Evolutionary conservation across 176 grass and related monocot species (phyloP).

Genomic region (Aegilops longissima): DNA sequence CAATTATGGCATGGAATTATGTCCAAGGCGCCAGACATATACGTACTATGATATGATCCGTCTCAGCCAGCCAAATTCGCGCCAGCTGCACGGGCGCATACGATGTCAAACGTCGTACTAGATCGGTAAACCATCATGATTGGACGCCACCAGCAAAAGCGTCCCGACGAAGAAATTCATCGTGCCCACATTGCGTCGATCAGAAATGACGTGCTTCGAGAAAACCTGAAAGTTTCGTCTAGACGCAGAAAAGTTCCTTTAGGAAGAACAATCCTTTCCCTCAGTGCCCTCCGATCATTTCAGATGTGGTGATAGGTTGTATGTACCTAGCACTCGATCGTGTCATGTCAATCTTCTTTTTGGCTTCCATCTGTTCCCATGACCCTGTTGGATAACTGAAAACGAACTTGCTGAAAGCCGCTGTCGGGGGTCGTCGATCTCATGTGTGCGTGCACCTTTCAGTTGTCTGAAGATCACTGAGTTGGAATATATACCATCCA

Average conservation of each 20-base stretch:
- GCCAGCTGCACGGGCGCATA: not conserved
- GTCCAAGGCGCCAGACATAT: not conserved
- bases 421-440: not conserved
- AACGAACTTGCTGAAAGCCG: not conserved
- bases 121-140: not conserved
- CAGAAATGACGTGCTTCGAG: not conserved
- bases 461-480: not conserved
- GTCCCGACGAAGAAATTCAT: not conserved
- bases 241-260: not conserved
- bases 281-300: not conserved
- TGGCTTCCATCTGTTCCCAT: not conserved
- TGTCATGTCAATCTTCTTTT: not conserved
- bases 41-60: not conserved
- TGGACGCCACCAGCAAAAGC: not conserved
- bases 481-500: not conserved
- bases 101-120: not conserved
- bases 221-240: not conserved
- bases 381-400: not conserved
- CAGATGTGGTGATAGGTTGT: not conserved
- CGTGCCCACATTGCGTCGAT: not conserved
- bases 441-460: not conserved
- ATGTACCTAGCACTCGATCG: not conserved
- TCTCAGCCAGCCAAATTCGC: not conserved
- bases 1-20: conserved; percentile 11
- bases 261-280: not conserved